Base-by-base conservation (phyloP, 148 eudicot genomes). In the Amaranthus hypochondriacus region DNA sequence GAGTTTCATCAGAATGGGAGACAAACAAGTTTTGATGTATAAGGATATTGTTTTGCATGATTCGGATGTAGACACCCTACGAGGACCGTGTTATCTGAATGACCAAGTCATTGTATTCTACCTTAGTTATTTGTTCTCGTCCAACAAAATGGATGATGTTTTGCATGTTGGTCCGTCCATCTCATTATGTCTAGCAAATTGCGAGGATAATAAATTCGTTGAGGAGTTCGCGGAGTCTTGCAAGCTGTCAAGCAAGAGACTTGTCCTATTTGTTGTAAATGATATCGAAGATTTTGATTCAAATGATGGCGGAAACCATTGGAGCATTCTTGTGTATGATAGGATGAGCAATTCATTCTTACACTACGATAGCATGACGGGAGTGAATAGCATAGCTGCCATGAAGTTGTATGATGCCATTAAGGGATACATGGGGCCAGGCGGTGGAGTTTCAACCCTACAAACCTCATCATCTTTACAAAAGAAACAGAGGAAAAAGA, bases 341-440 rank as follows among this genome's bases (percentile, higher is more conserved):
- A 69, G 79, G 66, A 10, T 53, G n/a, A 52, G 2, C n/a, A 76
- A 69, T 52, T 64, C 69, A 4, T 76, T 76, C 69, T 53, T 69
- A 39, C 73, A 76, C 64, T 53, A 50, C 18, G 73, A 76, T 52
- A 69, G 68, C 46, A 75, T 58, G 66, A 42, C 66, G 46, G 72
- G 72, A 28, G 55, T 49, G 66, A 75, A 67, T 68, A 49, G 48
- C 3, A 49, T n/a, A n/a, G 68, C 15, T 69, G 78, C 73, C 52
- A 43, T 50, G 51, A 76, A 76, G 14, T 62, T 76, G 67, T 76
- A 75, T 46, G 60, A 68, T 60, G 71, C 68, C 1, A 52, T 68
- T 9, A 68, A 61, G 65, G 66, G 42, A 42, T 61, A 14, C 39
- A 44, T 76, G 60, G 75, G 75, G n/a, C 39, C 56, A 50, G 68